These are phyloP conservation scores for Apiospora arundinis DNA, from an alignment of 2,329 filamentous ascomycete genomes.

Conservation along the genomic window DNA sequence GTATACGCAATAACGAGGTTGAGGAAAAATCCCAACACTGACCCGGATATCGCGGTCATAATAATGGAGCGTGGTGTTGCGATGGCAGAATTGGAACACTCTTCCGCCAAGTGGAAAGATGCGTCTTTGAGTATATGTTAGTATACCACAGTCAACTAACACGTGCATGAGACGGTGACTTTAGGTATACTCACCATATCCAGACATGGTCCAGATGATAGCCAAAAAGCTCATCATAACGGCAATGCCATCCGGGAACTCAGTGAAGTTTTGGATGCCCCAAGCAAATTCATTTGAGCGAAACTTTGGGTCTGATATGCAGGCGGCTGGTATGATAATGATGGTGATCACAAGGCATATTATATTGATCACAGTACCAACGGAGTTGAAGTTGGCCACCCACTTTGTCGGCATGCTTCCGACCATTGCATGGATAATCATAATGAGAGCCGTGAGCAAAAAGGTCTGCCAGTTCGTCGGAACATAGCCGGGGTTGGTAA, in stretches of 20 bases:
- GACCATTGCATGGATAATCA: slow-evolving; percentile 71
- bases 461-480: slow-evolving; percentile 72
- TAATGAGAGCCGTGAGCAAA: slow-evolving; percentile 69
- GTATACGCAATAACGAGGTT: slow-evolving; percentile 78
- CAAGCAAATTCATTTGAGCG: slow-evolving; percentile 62
- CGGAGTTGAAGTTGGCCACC: slow-evolving; percentile 74
- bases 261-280: slow-evolving; percentile 68
- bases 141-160: not conserved
- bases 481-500: slow-evolving; percentile 68
- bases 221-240: slow-evolving; percentile 71
- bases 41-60: slow-evolving; percentile 70
- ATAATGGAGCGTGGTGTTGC: slow-evolving; percentile 76
- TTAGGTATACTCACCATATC: slow-evolving; percentile 31
- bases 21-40: slow-evolving; percentile 74
- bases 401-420: slow-evolving; percentile 74
- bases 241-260: slow-evolving; percentile 70
- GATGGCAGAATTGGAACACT: slow-evolving; percentile 75
- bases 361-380: slow-evolving; percentile 74
- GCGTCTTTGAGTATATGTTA: slow-evolving; percentile 58
- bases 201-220: slow-evolving; percentile 44
- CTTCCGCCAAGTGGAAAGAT: slow-evolving; percentile 76
- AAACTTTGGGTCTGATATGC: slow-evolving; percentile 58
- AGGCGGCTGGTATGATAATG: slow-evolving; percentile 69
- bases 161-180: too few relatives aligned
- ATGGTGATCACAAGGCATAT: slow-evolving; percentile 69